Conservation (phyloP, 2,329 filamentous ascomycete genomes). For the Diaporthe citrichinensis region DNA sequence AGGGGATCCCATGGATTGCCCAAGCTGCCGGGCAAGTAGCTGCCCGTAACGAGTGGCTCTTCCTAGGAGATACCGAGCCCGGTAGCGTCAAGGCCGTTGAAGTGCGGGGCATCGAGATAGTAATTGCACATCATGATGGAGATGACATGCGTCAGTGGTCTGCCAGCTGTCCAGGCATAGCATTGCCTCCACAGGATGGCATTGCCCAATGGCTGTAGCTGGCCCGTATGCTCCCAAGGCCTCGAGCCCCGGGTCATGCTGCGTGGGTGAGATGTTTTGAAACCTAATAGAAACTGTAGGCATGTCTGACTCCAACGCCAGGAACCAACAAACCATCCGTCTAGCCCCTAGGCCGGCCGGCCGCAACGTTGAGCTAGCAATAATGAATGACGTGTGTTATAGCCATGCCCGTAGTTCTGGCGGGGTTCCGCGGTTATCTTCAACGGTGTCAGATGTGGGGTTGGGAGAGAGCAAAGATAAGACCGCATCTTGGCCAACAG, state of each 20-base stretch:
- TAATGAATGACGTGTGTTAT: constrained; percentile 17
- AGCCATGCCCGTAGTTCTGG: constrained; percentile 13
- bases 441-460: constrained; percentile 12
- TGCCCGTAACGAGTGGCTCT: constrained; percentile 11
- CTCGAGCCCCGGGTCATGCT: neutral
- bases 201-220: constrained; percentile 20
- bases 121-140: constrained; percentile 31
- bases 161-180: constrained; percentile 28
- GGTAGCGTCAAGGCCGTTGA: neutral
- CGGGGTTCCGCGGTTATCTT: constrained; percentile 22
- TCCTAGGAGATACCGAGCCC: constrained; percentile 31
- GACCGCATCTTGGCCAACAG: constrained; percentile 1
- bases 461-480: constrained; percentile 24
- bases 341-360: constrained; percentile 15
- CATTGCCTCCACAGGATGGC: constrained; percentile 15
- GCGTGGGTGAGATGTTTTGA: constrained; percentile 26
- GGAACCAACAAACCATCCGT: neutral
- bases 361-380: constrained; percentile 25
- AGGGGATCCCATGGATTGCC: constrained; percentile 7
- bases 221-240: neutral
- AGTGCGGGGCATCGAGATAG: constrained; percentile 39
- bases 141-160: constrained; percentile 25
- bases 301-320: constrained; percentile 10
- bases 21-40: constrained; percentile 22
- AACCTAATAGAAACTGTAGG: constrained; percentile 26